phyloP scores from a whole-genome alignment of 2,329 filamentous ascomycete species.

The Uncinocarpus reesii region DNA sequence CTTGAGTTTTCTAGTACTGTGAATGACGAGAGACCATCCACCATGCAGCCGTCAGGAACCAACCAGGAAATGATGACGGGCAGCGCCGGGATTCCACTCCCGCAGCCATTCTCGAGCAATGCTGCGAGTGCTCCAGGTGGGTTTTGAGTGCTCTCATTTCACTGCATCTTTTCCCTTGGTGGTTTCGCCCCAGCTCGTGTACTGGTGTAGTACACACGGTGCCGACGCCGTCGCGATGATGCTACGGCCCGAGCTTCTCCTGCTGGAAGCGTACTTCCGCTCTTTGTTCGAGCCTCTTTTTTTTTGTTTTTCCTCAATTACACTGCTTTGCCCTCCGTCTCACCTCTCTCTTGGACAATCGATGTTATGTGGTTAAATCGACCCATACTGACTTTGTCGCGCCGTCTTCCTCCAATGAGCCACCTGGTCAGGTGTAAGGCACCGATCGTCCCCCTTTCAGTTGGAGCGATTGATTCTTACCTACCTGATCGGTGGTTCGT shows the following conservation, averaged over 20 bases:
- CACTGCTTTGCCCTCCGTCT: neutral
- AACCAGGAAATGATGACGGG: neutral
- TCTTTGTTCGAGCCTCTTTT: neutral
- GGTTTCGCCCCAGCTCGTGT: no score
- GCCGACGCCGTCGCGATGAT: no score
- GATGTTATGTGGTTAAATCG: neutral
- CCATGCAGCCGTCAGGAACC: neutral
- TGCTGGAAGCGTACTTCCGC: neutral
- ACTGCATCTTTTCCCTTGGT: neutral
- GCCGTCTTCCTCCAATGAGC: conserved; percentile 4
- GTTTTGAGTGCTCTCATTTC: neutral
- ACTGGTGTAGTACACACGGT: no score
- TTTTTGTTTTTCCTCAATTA: neutral
- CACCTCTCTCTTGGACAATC: neutral
- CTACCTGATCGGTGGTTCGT: neutral
- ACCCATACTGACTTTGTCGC: conserved; percentile 4
- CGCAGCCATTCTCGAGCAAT: neutral
- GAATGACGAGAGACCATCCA: neutral
- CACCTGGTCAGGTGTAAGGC: neutral
- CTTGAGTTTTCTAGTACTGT: neutral
- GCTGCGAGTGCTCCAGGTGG: conserved; percentile 1
- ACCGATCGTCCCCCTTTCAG: neutral
- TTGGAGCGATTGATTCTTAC: neutral
- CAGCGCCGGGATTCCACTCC: neutral
- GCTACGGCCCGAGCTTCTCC: neutral